These are phyloP conservation scores for Lachnellula suecica DNA, from an alignment of 2,329 filamentous ascomycete genomes.

Conservation along the genomic window DNA sequence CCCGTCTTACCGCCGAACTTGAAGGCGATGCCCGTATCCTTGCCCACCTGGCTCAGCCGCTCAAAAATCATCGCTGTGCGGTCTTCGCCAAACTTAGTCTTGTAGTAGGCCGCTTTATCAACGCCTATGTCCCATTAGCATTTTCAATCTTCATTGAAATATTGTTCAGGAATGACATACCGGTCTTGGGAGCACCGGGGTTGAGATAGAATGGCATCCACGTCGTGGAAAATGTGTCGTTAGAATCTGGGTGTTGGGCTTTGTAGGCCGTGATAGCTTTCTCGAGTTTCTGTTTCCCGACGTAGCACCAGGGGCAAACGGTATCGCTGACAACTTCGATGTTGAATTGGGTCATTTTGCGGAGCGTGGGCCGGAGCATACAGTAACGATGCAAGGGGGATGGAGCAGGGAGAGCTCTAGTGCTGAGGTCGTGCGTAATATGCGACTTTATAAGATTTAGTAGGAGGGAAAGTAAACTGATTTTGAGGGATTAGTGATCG, in stretches of 20 bases:
- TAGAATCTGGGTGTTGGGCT: constrained; percentile 55
- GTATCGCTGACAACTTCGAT: constrained; percentile 81
- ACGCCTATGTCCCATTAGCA: constrained; percentile 35
- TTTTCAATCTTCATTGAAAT: not conserved
- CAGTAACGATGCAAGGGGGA: not conserved
- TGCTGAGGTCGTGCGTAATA: not conserved
- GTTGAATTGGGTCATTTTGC: constrained; percentile 69
- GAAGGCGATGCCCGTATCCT: constrained; percentile 70
- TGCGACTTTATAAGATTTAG: not conserved
- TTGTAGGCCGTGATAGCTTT: constrained; percentile 69
- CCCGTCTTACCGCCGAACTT: constrained; percentile 70
- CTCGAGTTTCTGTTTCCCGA: constrained; percentile 75
- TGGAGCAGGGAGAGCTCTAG: not conserved
- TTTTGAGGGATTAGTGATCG: not conserved
- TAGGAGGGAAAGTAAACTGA: not conserved
- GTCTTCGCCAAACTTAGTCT: constrained; percentile 62
- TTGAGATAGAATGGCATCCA: constrained; percentile 85
- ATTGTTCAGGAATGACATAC: constrained; percentile 36
- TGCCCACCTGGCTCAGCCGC: constrained; percentile 57
- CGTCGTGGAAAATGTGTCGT: constrained; percentile 69
- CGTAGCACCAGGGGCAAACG: constrained; percentile 77
- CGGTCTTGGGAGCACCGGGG: constrained; percentile 55
- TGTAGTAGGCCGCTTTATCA: constrained; percentile 57
- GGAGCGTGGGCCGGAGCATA: constrained; percentile 23
- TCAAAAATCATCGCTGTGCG: constrained; percentile 56